Base-by-base conservation (phyloP, 805 yeast species). In the Candida mattraensis region DNA sequence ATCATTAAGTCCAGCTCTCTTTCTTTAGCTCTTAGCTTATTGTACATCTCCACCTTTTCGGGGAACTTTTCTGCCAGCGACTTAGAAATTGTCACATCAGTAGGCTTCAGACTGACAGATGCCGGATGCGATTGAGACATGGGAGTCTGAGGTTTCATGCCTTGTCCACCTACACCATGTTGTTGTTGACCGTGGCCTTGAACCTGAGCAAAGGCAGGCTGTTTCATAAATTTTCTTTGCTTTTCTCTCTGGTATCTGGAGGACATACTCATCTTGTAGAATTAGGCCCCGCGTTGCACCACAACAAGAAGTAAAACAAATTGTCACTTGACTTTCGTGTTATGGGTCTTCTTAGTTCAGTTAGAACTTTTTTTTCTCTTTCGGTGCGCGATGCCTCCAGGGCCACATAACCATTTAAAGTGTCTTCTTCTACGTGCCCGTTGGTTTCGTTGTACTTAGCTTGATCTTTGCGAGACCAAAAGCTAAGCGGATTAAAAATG, bases 1-100 rank as follows among this genome's bases (percentile, higher is more conserved):
- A 87, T 78, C 46, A 85, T 72, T 38, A 91, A 75, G 59, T 93
- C 98, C 29, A 91, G 63, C 44, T 78, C 73, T 42, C 78, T 74
- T 59, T 93, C 99, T n/a, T 89, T 87, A 7, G 83, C 87, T 45
- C 75, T 73, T 29, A 91, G 67, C 35, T 78, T 72, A 51, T 83
- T 76, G 60, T 85, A 86, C 39, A 79, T 66, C 13, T 72, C 77
- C n/a, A 87, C 79, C 51, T 87, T 58, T 13, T 61, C 64, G 3
- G 68, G 67, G 40, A 62, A 63, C 25, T 50, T 29, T 11, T 44
- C 33, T 21, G 51, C 58, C 14, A 63, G 30, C 1, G 58, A 49
- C 12, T 47, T 47, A 3, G 66, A 54, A 5, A 63, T 55, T 12
- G 59, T 51, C 11, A 53, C 48, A 38, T 63, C 68, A 4, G 65